phyloP scores from a whole-genome alignment of 208 protist species.

The Trypanosoma melophagium region DNA sequence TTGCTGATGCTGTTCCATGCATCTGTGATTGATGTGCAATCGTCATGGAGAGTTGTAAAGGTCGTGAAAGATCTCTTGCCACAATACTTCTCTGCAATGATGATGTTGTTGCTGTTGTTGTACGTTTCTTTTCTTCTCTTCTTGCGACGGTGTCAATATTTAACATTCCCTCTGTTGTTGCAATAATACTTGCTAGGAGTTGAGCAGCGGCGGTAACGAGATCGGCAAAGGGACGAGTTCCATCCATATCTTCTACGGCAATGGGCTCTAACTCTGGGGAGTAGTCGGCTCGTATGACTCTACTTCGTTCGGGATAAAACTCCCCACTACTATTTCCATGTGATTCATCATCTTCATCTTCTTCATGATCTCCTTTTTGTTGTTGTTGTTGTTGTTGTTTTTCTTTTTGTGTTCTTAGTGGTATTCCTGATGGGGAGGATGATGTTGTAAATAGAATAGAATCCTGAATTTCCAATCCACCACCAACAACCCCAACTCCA shows the following conservation, averaged over 20 bases:
- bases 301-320: too few species aligned
- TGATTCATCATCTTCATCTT: not conserved
- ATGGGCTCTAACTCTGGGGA: not conserved
- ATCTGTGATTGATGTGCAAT: not conserved
- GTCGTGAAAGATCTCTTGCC: not conserved
- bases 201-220: constrained; percentile 18
- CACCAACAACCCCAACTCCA: too few species aligned
- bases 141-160: not conserved
- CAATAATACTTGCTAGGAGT: constrained; percentile 22
- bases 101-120: too few species aligned
- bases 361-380: not conserved
- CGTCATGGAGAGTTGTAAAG: not conserved
- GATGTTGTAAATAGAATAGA: too few species aligned
- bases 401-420: too few species aligned
- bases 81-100: not conserved
- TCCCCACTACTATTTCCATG: not conserved
- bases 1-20: not conserved
- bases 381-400: constrained; percentile 10
- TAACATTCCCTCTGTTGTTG: constrained; percentile 8
- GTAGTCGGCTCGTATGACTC: too few species aligned
- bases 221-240: constrained; percentile 17
- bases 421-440: too few species aligned
- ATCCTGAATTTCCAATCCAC: too few species aligned
- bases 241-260: constrained; percentile 10
- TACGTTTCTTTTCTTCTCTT: not conserved